Evolutionary conservation across 352 stramenopile genomes (phyloP), one percentile per base, ranked within the genome.

Genomic region (Phytophthora capsici): DNA sequence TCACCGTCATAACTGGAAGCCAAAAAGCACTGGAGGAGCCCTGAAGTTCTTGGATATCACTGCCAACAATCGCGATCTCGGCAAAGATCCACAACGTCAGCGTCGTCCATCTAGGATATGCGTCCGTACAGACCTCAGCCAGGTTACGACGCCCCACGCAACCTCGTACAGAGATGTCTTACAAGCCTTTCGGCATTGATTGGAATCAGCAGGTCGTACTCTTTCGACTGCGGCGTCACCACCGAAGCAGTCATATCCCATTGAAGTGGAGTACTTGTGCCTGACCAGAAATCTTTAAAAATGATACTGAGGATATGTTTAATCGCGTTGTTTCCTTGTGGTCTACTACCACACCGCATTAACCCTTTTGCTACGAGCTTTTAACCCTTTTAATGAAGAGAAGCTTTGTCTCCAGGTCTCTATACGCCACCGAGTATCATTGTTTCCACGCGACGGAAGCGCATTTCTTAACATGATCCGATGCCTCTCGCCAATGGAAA

Each of bases 11-110:
- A 5, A 75, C 14, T 86, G 90, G 44, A 97, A 90, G 10, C 82
- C 78, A 53, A 97, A 96, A 4, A 98, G 73, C 26, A 98, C 84
- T 97, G 13, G 93, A 91, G 9, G 86, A 96, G 10, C 92, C 92
- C 10, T 98, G 66, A 16, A 98, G 86, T 66, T 98, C 93, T 54
- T 98, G 93, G 32, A 98, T 89, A 63, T 98, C 93, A 41, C 87
- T 89, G 30, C 74, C 91, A 6, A 98, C 88, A 49, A 98, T 97
- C 17, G 92, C 93, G 38, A 98, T 86, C 73, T 98, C 91, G 17
- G 89, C 95, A 84, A 98, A 97, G 64, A 97, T 36, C 88, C 89
- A 98, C 19, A 98, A 71, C 50, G 85, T 75, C 37, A 94, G 70
- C 22, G 84, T 91, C 2, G 73, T 76, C 63, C 74, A 86, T 14